Evolutionary conservation across 148 eudicot species (phyloP), one percentile per base, ranked within the genome.

Genomic region (Heliosperma pusillum): DNA sequence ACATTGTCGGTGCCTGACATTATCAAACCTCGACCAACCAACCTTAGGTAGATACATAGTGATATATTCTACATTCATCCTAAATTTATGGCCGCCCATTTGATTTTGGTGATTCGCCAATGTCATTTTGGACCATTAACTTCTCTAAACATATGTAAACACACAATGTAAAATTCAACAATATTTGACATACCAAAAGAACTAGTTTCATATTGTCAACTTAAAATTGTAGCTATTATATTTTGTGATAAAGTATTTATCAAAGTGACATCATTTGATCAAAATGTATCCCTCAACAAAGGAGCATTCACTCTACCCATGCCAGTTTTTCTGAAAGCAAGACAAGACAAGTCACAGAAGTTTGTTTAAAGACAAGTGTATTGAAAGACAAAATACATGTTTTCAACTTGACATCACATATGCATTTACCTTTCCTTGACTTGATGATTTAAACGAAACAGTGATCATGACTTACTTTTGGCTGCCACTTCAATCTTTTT

Each of bases 401-500:
- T 63, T 30, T 65, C 45, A 65, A 30, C 30, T 6, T 33, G 4
- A 78, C 27, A 53, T 9, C 17, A 62, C 3, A 53, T 22, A 62
- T 25, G 26, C 72, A 40, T 9, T 52, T 56, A 7, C 57, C 26
- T 64, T 42, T 19, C 33, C 26, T 2, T 17, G 22, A 52, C 5
- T 29, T 60, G 16, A 52, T 22, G 13, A 20, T 17, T 44, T 30
- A 29, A 27, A 69, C 30, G 11, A 19, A 27, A 64, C 44, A 55
- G 33, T 68, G 44, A 44, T 26, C 26, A 36, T 22, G 65, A 84
- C 87, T 84, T 86, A 95, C 97, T 83, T 80, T 79, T 75, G 29
- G 79, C 85, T 75, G 88, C 97, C 66, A 79, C 86, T 83, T 86
- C 83, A 68, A 96, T 83, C 81, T 75, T 90, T 64, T 68, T 70